A percentile compares a stretch with the other conserved stretches of the same genome.
Evolutionary conservation across 169 alveolate genomes (phyloP).

Genomic region (Plasmodium vivax): DNA sequence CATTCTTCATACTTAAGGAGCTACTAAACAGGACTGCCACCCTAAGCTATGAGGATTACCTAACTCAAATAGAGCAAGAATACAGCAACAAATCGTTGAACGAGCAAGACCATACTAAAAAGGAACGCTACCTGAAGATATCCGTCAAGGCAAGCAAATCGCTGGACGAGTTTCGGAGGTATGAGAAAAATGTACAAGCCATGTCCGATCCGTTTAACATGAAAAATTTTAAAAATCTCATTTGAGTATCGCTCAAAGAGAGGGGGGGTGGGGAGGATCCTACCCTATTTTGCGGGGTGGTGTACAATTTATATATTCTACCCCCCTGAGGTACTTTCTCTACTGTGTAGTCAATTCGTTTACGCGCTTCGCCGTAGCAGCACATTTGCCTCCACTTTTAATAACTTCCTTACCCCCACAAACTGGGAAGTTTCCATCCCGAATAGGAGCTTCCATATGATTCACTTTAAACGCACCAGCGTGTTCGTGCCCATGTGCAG

Average conservation of each 20-base stretch:
- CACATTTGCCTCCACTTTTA: background rate
- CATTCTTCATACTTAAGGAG: constrained; percentile 82
- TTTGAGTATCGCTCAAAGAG: background rate
- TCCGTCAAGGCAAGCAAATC: constrained; percentile 40
- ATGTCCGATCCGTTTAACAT: constrained; percentile 70
- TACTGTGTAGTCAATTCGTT: background rate
- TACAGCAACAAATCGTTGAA: constrained; percentile 20
- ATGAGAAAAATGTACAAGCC: constrained; percentile 46
- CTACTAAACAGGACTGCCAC: constrained; percentile 21
- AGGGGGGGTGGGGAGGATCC: background rate
- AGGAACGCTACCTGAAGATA: constrained; percentile 21
- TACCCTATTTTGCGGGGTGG: background rate
- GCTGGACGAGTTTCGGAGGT: constrained; percentile 41
- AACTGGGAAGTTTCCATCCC: background rate
- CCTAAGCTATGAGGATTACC: constrained; percentile 66
- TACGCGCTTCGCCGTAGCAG: background rate
- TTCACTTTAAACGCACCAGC: background rate
- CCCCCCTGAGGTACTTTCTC: background rate
- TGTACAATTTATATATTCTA: background rate
- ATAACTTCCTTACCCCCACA: background rate
- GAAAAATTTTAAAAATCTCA: constrained; percentile 62
- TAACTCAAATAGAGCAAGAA: constrained; percentile 48
- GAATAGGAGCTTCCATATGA: background rate
- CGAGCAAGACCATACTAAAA: constrained; percentile 47
- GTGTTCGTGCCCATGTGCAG: background rate